phyloP scores from a whole-genome alignment of 257 asterid species.

The Plantago ovata region DNA sequence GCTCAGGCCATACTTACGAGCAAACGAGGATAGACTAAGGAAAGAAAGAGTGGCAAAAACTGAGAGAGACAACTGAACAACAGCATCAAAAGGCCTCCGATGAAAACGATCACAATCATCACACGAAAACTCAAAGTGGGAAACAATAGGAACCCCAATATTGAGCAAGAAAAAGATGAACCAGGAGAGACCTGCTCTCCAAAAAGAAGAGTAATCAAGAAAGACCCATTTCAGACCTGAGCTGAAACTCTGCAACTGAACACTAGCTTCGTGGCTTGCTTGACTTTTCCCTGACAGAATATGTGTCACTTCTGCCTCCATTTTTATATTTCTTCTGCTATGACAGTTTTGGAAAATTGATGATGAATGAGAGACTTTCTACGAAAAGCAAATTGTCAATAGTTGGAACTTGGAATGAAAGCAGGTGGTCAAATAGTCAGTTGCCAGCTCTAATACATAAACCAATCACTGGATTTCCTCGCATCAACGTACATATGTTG shows the following conservation, averaged over 20 bases:
- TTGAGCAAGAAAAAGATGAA: conserved; percentile 65
- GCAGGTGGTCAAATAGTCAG: no score
- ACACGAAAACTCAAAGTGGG: conserved; percentile 66
- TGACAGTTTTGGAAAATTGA: no score
- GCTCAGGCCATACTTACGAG: conserved; percentile 68
- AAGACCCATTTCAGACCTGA: conserved; percentile 71
- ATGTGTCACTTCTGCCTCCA: conserved; percentile 43
- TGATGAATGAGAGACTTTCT: no score
- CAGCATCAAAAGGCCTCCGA: conserved; percentile 54
- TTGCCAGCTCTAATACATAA: no score
- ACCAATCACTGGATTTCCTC: no score
- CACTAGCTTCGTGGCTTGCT: conserved; percentile 24
- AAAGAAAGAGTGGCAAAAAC: conserved; percentile 62
- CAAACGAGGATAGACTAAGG: conserved; percentile 57
- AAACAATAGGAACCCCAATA: conserved; percentile 64
- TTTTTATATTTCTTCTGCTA: no score
- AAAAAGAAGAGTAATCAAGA: conserved; percentile 62
- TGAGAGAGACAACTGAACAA: conserved; percentile 70
- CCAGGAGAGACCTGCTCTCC: conserved; percentile 82
- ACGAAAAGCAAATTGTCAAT: no score
- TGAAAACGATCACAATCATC: conserved; percentile 55
- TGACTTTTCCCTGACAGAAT: conserved; percentile 20
- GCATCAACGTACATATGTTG: no score
- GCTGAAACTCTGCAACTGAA: conserved; percentile 45
- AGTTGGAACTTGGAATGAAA: no score